Base-by-base conservation (phyloP, 192 early-diverging fungal species). In the Coemansia sp. region DNA sequence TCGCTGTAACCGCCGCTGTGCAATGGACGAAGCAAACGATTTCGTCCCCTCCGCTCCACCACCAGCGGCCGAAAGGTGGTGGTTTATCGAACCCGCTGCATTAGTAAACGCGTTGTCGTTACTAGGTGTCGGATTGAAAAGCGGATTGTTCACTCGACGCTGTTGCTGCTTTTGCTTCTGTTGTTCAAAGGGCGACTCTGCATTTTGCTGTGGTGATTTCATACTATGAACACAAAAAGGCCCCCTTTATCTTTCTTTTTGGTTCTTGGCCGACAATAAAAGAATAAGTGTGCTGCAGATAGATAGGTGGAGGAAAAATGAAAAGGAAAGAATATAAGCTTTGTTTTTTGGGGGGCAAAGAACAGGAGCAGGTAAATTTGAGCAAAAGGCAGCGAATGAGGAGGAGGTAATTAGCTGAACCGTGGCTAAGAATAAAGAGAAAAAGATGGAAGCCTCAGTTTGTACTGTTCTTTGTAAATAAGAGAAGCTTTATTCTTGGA, bases 1-100 rank as follows among this genome's bases (percentile, higher is more conserved):
- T 14, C 62, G 41, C 65, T 72, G 74, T 34, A 72, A 17, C 47
- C 75, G 61, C 2, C 75, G 57, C 69, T 78, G 75, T 11, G 75
- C 75, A 27, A 78, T 68, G 9, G 68, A 68, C 14, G 65, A 57
- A 2, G 59, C 57, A 30, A 52, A 50, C 13, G 55, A 28, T 19
- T 37, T 40, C 23, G 22, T 15, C 36, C 55, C 55, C 6, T 54
- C 52, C 17, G 29, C n/a, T n/a, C n/a, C n/a, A n/a, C n/a, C 10
- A n/a, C 27, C 52, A 2, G 22, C 29, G 8, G 22, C 45, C 8
- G 23, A 25, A 48, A 25, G 6, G 45, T 25, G 6, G 45, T 25
- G 20, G 23, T 25, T 20, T 9, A 25, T 9, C 0, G 52, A 1
- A n/a, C 29, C 33, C 1, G 10, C 7, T 54, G 29, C 17, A 33